A percentile compares a stretch with the other conserved stretches of the same genome.
These are phyloP conservation scores for Halophytophthora batemanensis DNA, from an alignment of 352 stramenopile genomes.

Conservation along the genomic window DNA sequence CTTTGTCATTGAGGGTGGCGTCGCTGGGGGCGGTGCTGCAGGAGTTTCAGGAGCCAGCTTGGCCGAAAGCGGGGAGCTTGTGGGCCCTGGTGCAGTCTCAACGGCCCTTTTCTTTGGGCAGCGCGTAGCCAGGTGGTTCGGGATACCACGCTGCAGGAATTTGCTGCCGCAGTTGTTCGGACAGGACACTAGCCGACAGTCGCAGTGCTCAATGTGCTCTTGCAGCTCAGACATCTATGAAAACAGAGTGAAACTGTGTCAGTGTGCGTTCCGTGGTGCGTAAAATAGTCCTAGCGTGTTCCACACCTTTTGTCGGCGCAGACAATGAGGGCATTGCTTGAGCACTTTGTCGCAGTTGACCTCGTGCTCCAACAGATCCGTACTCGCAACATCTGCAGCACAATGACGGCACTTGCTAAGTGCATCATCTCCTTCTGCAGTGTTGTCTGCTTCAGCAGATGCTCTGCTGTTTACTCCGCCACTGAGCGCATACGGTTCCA, in stretches of 20 bases:
- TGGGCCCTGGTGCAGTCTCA: neutral
- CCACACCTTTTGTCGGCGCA: constrained; percentile 69
- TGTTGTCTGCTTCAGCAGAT: neutral
- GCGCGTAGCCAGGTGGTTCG: constrained; percentile 70
- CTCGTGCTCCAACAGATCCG: constrained; percentile 69
- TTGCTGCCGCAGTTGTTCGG: constrained; percentile 77
- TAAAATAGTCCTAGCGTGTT: neutral
- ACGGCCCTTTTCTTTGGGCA: constrained; percentile 43
- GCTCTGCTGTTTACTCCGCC: constrained; percentile 1
- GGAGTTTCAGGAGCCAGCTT: constrained; percentile 7
- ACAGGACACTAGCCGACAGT: constrained; percentile 74
- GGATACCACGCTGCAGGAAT: constrained; percentile 72
- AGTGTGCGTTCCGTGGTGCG: neutral
- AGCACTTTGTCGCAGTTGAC: constrained; percentile 74
- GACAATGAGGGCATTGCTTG: constrained; percentile 81
- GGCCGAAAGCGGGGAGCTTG: constrained; percentile 4
- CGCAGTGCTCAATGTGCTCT: constrained; percentile 80
- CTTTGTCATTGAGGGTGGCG: constrained; percentile 5
- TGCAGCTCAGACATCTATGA: constrained; percentile 62
- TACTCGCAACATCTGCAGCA: constrained; percentile 30
- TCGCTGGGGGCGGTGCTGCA: neutral
- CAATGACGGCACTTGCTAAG: constrained; percentile 75
- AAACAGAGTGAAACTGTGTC: neutral
- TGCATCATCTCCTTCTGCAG: neutral
- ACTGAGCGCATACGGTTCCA: neutral